Evolutionary conservation across 352 stramenopile species (phyloP), one percentile per base, ranked within the genome.

Genomic region (Globisporangium cylindrosporum): DNA sequence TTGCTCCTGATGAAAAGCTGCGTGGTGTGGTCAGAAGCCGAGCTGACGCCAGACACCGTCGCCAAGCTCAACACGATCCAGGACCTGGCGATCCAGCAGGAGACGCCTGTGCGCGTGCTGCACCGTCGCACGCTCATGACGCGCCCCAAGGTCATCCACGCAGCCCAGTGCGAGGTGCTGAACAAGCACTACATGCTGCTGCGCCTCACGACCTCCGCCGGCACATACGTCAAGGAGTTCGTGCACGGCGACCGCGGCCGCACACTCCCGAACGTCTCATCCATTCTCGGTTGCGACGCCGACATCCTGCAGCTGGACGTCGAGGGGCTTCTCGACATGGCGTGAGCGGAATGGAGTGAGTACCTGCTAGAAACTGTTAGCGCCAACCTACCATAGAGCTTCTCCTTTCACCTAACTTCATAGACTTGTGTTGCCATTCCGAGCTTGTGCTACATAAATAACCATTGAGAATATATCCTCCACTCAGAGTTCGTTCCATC

Each of bases 181-280:
- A 99, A 99, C 78, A 79, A 94, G 59, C 96, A 99, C 69, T 99
- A 98, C 80, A 99, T 99, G 85, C 77, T 98, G 22, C 69, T 99
- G 63, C 81, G 93, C 36, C 78, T 99, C 29, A 95, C 84, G 38
- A 99, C 97, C 3, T 98, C 90, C 38, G 97, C 96, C 4, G 95
- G 95, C 54, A 99, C 97, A 9, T 99, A 99, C 74, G 97, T 99
- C 53, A 99, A 99, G 75, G 98, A 99, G 81, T 99, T 99, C 77
- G 95, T 99, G 25, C 97, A 99, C 76, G 97, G 97, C 20, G 98
- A 99, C 83, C 93, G 98, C 41, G 97, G 97, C 10, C 89, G 98
- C 57, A 99, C 98, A n/a, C 68, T 89, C 67, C 98, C 98, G 14
- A 99, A 96, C 73, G 82, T 99, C 10, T 82, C 88, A 6, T 84